Base-by-base conservation (phyloP, 306 rosid genomes). In the Prinsepia uniflora region DNA sequence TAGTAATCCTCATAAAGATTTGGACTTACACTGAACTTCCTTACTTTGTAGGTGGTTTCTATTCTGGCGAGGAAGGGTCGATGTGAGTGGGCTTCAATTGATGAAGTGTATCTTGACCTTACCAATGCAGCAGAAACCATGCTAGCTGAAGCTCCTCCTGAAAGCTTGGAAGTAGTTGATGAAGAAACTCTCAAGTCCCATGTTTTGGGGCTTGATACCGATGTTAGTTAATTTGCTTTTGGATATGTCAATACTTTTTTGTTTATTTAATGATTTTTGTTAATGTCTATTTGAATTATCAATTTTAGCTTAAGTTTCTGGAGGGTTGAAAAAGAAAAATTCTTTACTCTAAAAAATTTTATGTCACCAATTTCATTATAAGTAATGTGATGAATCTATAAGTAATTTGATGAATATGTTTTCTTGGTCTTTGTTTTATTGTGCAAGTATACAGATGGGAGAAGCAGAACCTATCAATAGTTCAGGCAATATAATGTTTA, bases 31-130 rank as follows among this genome's bases (percentile, higher is more conserved):
- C 17, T 43, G 62, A 18, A 57, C 11, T 75, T 82, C 58, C 44
- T 3, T 54, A 18, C 55, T 44, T 49, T 73, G 12, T 71, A 93
- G 98, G 98, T 94, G 58, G 96, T 90, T 80, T 76, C 88, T 13
- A 61, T 94, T 81, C 90, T 94, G 78, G 66, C 98, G 4, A 82
- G 81, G 70, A 94, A 83, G 80, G 98, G 94, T 66, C 87, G 89
- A 15, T 94, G 98, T 59, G 98, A 94, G 88, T 87, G 98, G 79
- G 98, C 98, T 74, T 94, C 97, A 0, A 94, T 94, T 70, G 98
- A 94, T 68, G 98, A 94, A 84, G 98, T 90, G 5, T 94, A 94
- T 81, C 94, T 94, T 62, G 98, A 90, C 78, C 94, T 94, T 61
- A 88, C 97, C 3, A 88, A 84, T 64, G 97, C 96, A 67, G 96